phyloP scores from a whole-genome alignment of 2,329 filamentous ascomycete genomes.

The Monosporascus sp. region DNA sequence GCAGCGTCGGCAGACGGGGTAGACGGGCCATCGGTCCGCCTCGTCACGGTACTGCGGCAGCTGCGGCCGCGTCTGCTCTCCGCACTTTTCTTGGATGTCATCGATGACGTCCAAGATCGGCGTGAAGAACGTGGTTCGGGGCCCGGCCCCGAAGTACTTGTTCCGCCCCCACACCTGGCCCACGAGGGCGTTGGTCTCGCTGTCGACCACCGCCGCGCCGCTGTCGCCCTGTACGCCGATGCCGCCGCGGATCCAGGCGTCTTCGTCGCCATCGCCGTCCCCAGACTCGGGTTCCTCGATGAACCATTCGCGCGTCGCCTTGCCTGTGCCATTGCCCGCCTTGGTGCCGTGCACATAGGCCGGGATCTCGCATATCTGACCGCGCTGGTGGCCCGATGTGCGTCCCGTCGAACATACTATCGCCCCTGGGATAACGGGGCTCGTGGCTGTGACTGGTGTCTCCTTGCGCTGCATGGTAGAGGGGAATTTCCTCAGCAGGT shows the following conservation, averaged over 20 bases:
- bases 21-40: constrained; percentile 32
- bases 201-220: constrained; percentile 38
- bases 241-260: constrained; percentile 39
- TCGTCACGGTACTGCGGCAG: constrained; percentile 37
- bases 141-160: constrained; percentile 35
- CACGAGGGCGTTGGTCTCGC: constrained; percentile 31
- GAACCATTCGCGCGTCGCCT: constrained; percentile 40
- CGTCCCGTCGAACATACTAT: constrained; percentile 35
- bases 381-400: constrained; percentile 37
- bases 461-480: constrained; percentile 28
- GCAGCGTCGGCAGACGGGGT: constrained; percentile 35
- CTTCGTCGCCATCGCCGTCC: constrained; percentile 29
- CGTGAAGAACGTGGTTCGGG: constrained; percentile 37
- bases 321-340: constrained; percentile 32
- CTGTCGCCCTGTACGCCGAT: constrained; percentile 40
- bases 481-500: constrained; percentile 36
- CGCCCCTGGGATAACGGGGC: constrained; percentile 28
- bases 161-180: constrained; percentile 41
- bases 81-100: constrained; percentile 40
- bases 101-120: constrained; percentile 39
- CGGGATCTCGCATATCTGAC: constrained; percentile 37
- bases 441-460: constrained; percentile 25
- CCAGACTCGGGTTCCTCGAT: constrained; percentile 33
- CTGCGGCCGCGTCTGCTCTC: constrained; percentile 31
- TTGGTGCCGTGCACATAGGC: constrained; percentile 33